Evolutionary conservation across 2,329 filamentous ascomycete species (phyloP), one percentile per base, ranked within the genome.

Genomic region (Lachnellula arida): DNA sequence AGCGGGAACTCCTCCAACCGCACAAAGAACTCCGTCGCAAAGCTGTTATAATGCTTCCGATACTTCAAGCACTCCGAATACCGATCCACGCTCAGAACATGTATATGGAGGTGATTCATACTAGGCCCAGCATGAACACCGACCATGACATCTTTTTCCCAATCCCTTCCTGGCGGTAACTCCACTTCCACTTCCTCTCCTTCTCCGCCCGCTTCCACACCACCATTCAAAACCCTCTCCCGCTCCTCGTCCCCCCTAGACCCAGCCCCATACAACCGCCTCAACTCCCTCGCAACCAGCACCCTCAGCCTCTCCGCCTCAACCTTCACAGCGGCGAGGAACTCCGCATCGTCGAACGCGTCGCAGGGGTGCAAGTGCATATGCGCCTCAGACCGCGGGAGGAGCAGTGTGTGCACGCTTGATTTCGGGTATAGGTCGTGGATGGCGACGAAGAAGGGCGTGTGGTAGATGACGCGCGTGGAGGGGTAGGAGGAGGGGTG

Each of bases 81-180:
- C 78, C 89, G 87, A 70, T 99, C 94, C 17, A 83, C 77, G 40
- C 88, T 90, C 55, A 97, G 74, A 32, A 97, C 84, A 71, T 99
- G 94, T 4, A 97, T 78, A 72, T 99, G 94, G 53, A 97, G 70
- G 70, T 97, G 91, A 60, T 82, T 86, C 94, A 99, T 97, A 54
- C 87, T 92, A 3, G 94, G 94, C 63, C 87, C 84, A 3, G 90
- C 88, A 73, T 99, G 94, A 7, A 96, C 81, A 14, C 94, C 94
- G 19, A 85, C 81, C 49, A 82, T 81, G 49, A 97, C 79, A 25
- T 94, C 90, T 12, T 76, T 74, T 42, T 76, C 73, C 89, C 91
- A 97, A 73, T 97, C 85, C 23, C 93, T 80, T 0, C 91, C 92
- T 0, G 68, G 60, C 0, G 91, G 91, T 8, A 92, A 74, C 44